Conservation (phyloP, 805 yeast species). For the Monosporozyma yasuniensis region DNA sequence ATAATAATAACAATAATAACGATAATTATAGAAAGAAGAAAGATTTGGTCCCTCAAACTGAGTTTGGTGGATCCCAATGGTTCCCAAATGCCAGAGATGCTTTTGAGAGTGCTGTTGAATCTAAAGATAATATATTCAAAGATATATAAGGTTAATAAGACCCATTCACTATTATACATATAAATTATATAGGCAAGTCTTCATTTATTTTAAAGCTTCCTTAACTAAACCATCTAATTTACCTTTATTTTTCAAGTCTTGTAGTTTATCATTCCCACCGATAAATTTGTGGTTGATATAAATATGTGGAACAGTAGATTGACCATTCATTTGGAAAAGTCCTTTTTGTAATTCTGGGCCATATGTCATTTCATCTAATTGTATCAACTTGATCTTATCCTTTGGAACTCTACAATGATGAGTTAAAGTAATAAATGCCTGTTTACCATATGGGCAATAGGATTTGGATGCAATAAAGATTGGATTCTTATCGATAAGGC, state of each 20-base stretch:
- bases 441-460: conserved; percentile 57
- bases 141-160: neutral
- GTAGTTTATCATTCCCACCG: conserved; percentile 91
- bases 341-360: conserved; percentile 78
- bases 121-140: conserved; percentile 1
- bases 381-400: conserved; percentile 32
- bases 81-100: conserved; percentile 16
- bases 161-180: neutral
- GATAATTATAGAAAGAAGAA: conserved; percentile 6
- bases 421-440: conserved; percentile 34
- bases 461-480: conserved; percentile 77
- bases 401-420: conserved; percentile 37
- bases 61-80: conserved; percentile 26
- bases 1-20: neutral
- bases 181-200: neutral
- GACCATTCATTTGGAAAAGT: conserved; percentile 68
- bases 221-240: conserved; percentile 34
- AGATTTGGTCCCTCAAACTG: conserved; percentile 24
- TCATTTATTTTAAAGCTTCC: neutral
- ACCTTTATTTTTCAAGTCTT: conserved; percentile 55
- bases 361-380: conserved; percentile 44
- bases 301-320: conserved; percentile 86
- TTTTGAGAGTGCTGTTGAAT: conserved; percentile 13
- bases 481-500: conserved; percentile 53
- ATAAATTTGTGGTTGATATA: conserved; percentile 85